These are phyloP conservation scores for Astragalus glycyphyllos DNA, from an alignment of 306 rosid genomes.

Conservation along the genomic window DNA sequence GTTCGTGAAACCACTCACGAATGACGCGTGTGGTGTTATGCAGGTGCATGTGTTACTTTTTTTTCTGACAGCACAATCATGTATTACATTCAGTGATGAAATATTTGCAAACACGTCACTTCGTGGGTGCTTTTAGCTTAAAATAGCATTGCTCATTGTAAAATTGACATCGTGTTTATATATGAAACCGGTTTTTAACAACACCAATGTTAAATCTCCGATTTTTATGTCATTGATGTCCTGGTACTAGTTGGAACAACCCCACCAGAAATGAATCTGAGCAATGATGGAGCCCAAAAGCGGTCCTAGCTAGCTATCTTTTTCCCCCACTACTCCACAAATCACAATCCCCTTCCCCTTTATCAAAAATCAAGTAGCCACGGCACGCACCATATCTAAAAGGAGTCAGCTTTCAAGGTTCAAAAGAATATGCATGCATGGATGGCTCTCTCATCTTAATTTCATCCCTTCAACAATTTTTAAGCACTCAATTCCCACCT, in stretches of 20 bases:
- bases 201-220: no score
- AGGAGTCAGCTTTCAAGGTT: constrained; percentile 64
- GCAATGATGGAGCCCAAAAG: constrained; percentile 76
- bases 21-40: no score
- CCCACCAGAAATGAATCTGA: constrained; percentile 47
- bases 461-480: constrained; percentile 45
- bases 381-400: constrained; percentile 41
- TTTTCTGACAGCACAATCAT: no score
- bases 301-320: constrained; percentile 39
- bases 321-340: constrained; percentile 68
- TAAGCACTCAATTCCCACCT: constrained; percentile 58
- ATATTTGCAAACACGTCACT: no score
- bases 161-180: no score
- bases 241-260: constrained; percentile 45
- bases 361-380: constrained; percentile 47
- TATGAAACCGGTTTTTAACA: no score
- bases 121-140: no score
- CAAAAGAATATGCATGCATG: constrained; percentile 78
- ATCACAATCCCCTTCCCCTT: constrained; percentile 32
- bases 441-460: constrained; percentile 42
- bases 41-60: no score
- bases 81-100: no score
- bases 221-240: constrained; percentile 13
- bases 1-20: no score
- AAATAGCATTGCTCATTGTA: no score